Base-by-base conservation (phyloP, 2,329 filamentous ascomycete species). In the Lecanicillium sp. region DNA sequence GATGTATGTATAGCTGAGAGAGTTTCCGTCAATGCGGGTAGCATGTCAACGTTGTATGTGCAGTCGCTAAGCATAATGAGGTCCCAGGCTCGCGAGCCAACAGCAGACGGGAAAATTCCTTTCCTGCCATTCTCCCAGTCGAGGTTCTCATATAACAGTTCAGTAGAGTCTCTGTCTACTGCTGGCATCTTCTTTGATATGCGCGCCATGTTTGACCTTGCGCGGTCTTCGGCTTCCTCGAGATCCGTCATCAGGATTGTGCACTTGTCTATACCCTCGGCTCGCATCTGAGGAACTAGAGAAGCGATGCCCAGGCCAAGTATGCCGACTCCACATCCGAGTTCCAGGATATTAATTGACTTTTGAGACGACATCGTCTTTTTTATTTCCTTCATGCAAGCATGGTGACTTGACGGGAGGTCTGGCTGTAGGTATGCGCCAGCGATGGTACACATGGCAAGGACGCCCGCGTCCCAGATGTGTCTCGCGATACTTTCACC, bases 401-500 rank as follows among this genome's bases (percentile, higher is more conserved):
- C 41, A 7, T 50, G 47, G 12, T 48, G 48, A 15, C 49, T 56
- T 13, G 50, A 49, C 22, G 48, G 45, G 31, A 50, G 46, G n/a
- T 46, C 43, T 5, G 55, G 52, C 9, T 51, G 45, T 5, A 48
- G 47, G 29, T 53, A 52, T 3, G 51, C 50, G 11, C 52, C 54
- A 5, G 51, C 54, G 19, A 63, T 48, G 29, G 53, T 54, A 17
- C 56, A 57, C 14, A 60, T 47, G 1, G 67, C 64, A 5, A 71
- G 58, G 9, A 77, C 56, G 1, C 74, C 74, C 2, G 65, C 73
- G 37, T 78, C 74, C 74, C 74, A 78, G 5, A 78, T 60, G 43
- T 78, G 73, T 3, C 73, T 65, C 1, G 73, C 73, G 39, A 78
- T 77, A 49, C 71, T 76, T 54, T 78, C 73, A 12, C 72, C 73